Percentiles rank a stretch among this genome's conserved stretches.
Conservation (phyloP, 495 filamentous ascomycete genomes). For the Penicillium desertorum region DNA sequence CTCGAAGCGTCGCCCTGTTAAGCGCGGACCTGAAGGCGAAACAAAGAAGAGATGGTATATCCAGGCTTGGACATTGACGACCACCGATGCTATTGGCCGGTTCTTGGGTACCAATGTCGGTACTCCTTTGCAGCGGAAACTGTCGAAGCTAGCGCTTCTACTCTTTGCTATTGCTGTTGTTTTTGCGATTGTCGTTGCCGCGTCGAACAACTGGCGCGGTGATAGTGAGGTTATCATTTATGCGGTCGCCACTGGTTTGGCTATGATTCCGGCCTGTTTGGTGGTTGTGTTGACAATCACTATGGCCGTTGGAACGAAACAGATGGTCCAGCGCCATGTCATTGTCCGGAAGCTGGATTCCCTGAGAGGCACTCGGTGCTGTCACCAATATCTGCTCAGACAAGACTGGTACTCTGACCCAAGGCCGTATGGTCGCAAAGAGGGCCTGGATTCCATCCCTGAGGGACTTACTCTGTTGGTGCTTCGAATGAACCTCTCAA, state of each 20-base stretch:
- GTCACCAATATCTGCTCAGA: slow-evolving; percentile 74
- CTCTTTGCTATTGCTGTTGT: slow-evolving; percentile 69
- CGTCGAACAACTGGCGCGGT: slow-evolving; percentile 57
- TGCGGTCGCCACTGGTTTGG: slow-evolving; percentile 66
- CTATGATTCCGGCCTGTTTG: slow-evolving; percentile 72
- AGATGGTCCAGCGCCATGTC: slow-evolving; percentile 68
- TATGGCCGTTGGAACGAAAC: slow-evolving; percentile 69
- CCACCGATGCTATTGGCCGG: slow-evolving; percentile 62
- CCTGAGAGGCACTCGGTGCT: slow-evolving; percentile 65
- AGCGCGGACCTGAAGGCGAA: slow-evolving; percentile 56
- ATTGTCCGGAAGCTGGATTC: slow-evolving; percentile 67
- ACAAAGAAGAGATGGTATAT: slow-evolving; percentile 66
- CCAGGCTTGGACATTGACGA: slow-evolving; percentile 66
- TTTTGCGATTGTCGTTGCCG: slow-evolving; percentile 68
- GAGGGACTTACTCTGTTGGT: slow-evolving; percentile 61
- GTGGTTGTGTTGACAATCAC: slow-evolving; percentile 77
- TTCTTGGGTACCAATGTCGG: slow-evolving; percentile 72
- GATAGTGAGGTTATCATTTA: slow-evolving; percentile 67
- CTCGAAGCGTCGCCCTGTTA: slow-evolving; percentile 50
- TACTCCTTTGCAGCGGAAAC: slow-evolving; percentile 66
- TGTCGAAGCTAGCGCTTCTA: slow-evolving; percentile 67
- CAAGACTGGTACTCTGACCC: slow-evolving; percentile 71
- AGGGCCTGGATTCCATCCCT: slow-evolving; percentile 73
- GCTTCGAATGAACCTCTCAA: slow-evolving; percentile 56
- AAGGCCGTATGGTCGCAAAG: slow-evolving; percentile 75